Conservation (phyloP, 2,329 filamentous ascomycete genomes). For the Eurotiales sp. region DNA sequence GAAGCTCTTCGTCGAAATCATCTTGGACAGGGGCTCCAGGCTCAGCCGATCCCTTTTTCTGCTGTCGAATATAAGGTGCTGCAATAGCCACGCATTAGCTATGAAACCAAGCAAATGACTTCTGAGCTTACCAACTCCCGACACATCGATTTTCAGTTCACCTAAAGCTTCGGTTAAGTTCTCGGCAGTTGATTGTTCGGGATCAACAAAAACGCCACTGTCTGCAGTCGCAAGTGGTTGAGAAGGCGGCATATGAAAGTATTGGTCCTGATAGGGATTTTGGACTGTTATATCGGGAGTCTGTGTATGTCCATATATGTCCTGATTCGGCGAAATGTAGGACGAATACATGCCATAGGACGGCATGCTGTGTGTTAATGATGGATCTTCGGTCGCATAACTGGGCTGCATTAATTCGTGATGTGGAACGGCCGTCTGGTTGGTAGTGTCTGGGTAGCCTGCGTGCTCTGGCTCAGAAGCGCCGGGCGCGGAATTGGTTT, state of each 20-base stretch:
- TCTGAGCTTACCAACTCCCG: conserved; percentile 67
- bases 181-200: conserved; percentile 64
- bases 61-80: conserved; percentile 80
- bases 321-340: conserved; percentile 30
- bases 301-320: conserved; percentile 29
- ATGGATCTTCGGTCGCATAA: conserved; percentile 18
- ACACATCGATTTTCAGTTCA: conserved; percentile 80
- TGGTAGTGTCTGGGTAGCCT: conserved; percentile 19
- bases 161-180: conserved; percentile 78
- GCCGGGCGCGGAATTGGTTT: conserved; percentile 24
- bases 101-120: background rate
- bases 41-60: conserved; percentile 49
- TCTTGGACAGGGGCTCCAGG: conserved; percentile 58
- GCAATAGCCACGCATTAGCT: conserved; percentile 10
- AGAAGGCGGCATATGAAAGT: conserved; percentile 20
- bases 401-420: conserved; percentile 51
- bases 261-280: conserved; percentile 21
- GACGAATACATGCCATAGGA: conserved; percentile 34
- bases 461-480: conserved; percentile 23
- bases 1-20: conserved; percentile 68
- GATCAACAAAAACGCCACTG: conserved; percentile 53
- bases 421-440: conserved; percentile 46
- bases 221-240: conserved; percentile 29
- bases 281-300: conserved; percentile 30
- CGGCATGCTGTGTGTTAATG: conserved; percentile 6